Conservation (phyloP, 2,329 filamentous ascomycete genomes). For the Aureobasidium musti region DNA sequence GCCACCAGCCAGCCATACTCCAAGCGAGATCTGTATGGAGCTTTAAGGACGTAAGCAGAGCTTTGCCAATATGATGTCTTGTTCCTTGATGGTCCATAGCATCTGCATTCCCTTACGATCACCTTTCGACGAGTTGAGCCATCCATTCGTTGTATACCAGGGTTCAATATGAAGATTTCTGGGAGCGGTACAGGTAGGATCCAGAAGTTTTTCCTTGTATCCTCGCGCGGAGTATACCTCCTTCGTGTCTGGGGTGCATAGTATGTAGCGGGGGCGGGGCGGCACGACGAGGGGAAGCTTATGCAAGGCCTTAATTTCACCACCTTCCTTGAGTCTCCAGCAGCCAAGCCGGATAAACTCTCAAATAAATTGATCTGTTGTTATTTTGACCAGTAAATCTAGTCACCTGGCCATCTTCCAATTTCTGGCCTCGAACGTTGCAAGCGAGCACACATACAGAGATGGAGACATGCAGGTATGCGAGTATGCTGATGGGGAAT, state of each 20-base stretch:
- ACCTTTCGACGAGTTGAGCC: not conserved
- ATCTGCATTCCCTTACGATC: not conserved
- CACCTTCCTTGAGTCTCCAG: not conserved
- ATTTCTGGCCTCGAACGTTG: not conserved
- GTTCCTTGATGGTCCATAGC: not conserved
- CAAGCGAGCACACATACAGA: slow-evolving; percentile 11
- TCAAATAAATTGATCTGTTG: slow-evolving; percentile 22
- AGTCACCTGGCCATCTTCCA: slow-evolving; percentile 1
- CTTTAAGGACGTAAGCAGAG: not conserved
- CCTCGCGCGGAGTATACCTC: not conserved
- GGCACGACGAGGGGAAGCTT: slow-evolving; percentile 26
- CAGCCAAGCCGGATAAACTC: slow-evolving; percentile 16
- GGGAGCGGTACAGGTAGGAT: no score
- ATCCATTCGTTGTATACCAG: not conserved
- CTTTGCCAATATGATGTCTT: not conserved
- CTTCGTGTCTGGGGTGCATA: slow-evolving; percentile 9
- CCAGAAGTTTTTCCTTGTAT: not conserved
- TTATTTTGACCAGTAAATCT: not conserved
- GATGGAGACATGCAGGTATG: not conserved
- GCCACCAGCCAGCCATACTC: not conserved
- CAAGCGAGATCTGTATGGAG: not conserved
- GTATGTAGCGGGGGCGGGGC: not conserved
- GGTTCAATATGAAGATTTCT: not conserved
- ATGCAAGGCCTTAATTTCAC: slow-evolving; percentile 22
- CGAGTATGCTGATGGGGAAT: not conserved